Base-by-base conservation (phyloP, 2,329 filamentous ascomycete genomes). In the Penicillium sp. region DNA sequence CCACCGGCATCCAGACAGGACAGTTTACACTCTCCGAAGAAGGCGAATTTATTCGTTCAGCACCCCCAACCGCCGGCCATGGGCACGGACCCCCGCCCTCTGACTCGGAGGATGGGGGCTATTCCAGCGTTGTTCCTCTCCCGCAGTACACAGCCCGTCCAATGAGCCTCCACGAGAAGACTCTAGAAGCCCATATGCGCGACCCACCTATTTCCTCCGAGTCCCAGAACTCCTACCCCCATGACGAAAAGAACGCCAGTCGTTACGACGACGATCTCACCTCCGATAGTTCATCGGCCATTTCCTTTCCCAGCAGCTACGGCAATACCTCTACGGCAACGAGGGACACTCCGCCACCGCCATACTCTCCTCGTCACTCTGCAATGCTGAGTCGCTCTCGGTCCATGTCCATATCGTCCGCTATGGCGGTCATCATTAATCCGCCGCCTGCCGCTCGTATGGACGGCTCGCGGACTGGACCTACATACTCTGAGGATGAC, bases 301-400 rank as follows among this genome's bases (percentile, higher is more conserved):
- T 76, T 49, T 78, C 76, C 10, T 74, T 75, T 52, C 74, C 75
- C 2, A 78, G 75, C 61, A 77, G 74, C 51, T 77, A 76, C 61
- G 76, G 76, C 7, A 77, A 78, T 56, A 78, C 76, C 3, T 78
- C 76, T 0, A 78, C 76, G 3, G 76, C 75, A 9, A 78, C 76
- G 6, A 64, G 74, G 17, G 75, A 77, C 36, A 77, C 76, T 0
- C 76, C 75, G 2, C 76, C 76, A 4, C 76, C 76, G 31, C 74
- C 76, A 9, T 78, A 78, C 52, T 77, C 75, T 2, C 66, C 72
- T 2, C 67, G 66, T 27, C 66, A 64, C n/a, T 66, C 63, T 0
- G 56, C 61, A 3, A 71, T 71, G 41, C 61, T 70, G 15, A 58
- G 67, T 21, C 69, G 70, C 17, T 72, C 74, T 2, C 65, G 69